Evolutionary conservation across 345 rosid species (phyloP), one percentile per base, ranked within the genome.

Genomic region (Pistacia atlantica): DNA sequence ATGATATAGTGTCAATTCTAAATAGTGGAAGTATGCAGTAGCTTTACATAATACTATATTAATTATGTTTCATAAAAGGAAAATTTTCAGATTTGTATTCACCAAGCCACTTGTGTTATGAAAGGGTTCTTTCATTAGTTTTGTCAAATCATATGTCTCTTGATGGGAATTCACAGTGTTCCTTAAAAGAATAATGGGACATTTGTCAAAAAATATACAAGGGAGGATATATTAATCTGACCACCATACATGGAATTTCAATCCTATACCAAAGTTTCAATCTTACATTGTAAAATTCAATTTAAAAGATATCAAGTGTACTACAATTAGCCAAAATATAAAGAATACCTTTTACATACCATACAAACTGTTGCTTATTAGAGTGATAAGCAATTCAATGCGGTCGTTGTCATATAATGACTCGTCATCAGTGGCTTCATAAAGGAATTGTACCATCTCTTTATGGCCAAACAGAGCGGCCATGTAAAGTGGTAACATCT

Each of bases 401-500:
- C 25, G 12, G 31, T 52, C 59, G 5, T 13, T 8, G 3, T 31
- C 64, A 1, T 18, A 0, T n/a, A 4, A 7, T 22, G 3, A 14
- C 10, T 25, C 1, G 6, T 62, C 11, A 4, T 17, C 17, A 5
- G 65, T 69, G 25, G 46, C 31, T 0, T n/a, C 6, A 28, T 79
- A 74, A n/a, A 79, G 82, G 65, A n/a, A 55, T 0, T 52, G 35
- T 13, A 74, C 25, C 82, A 79, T 74, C 14, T 28, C 38, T 12
- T 61, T 5, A 46, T 64, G 82, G 14, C 78, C 82, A 12, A 51
- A 22, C 28, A 69, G 13, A 60, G 82, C 74, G 1, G 78, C 82
- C 63, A 74, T 62, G 17, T 51, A 12, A 62, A 79, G 45, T 2
- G 61, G 60, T 69, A 52, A 52, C 13, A 8, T 52, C 0, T 1